Base-by-base conservation (phyloP, 108 stramenopile genomes). In the Cyclotella distinguenda region DNA sequence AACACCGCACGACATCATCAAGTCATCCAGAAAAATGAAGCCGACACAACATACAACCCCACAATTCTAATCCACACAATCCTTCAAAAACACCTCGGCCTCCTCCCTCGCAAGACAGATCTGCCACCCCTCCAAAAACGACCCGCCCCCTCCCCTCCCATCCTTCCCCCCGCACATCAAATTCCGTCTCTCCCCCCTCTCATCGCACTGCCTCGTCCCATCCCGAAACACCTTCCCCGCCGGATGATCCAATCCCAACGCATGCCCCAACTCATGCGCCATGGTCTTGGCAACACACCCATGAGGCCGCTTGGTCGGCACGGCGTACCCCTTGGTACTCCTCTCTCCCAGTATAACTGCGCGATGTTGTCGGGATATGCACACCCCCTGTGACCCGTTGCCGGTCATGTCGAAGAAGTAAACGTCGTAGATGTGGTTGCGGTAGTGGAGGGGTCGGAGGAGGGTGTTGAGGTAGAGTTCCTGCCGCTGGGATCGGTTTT, bases 191-290 rank as follows among this genome's bases (percentile, higher is more conserved):
- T 48, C 56, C 6, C 33, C 43, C 15, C 40, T 43, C 7, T 52
- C 63, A 4, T 0, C n/a, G 19, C 66, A 68, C n/a, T 68, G 56
- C 8, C 19, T 36, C n/a, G 47, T 48, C 35, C 66, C 66, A 51
- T 68, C 66, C 13, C 43, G 21, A 68, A 68, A 68, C 23, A 13
- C 32, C 66, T 16, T 34, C 27, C 52, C 56, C 6, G 52, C 22
- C 3, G 66, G 66, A 50, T 68, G 56, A 15, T 43, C 66, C 9
- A 60, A 22, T 27, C 43, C 43, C n/a, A 68, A 25, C 6, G 66
- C 66, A 49, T 68, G 66, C 13, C 66, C 66, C n/a, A 68, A 35
- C 26, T 68, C 56, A 36, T 68, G 66, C 7, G 66, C 66, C 66
- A 58, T 58, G 16, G 66, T 68, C 31, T 68, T 68, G 1, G 66